Base-by-base conservation (phyloP, 164 flowering plant species). In the Kingdonia uniflora region DNA sequence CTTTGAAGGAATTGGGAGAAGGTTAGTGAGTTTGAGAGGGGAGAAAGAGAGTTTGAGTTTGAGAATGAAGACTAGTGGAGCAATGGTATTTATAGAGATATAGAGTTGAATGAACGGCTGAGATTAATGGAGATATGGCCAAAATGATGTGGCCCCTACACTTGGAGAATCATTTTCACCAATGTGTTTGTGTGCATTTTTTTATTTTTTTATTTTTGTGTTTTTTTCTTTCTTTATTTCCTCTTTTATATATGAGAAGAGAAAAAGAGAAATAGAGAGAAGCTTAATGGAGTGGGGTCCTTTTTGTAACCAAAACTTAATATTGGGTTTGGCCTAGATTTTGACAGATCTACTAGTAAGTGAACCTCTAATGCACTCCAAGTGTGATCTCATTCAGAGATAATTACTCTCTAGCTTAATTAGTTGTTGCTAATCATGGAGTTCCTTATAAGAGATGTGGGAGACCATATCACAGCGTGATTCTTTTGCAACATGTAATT, bases 41-140 rank as follows among this genome's bases (percentile, higher is more conserved):
- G 26, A 55, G 62, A 51, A 46, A 47, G 33, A 23, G 41, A 12
- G 5, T 49, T 51, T 54, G 42, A 12, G 44, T 14, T 26, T 56
- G 42, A 51, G 14, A 19, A 45, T 38, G 60, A 46, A 49, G 24
- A 33, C 45, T 14, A 51, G 29, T 40, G 11, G 60, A 15, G 48
- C 33, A 16, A 39, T 41, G n/a, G 58, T 41, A 68, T 78, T 67
- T 67, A 80, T 78, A 80, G 75, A 59, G 55, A 61, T 29, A n/a
- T 58, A 54, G 59, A 50, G 42, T 42, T 40, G 39, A n/a, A 54
- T 62, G 71, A 50, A 76, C 70, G 86, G 79, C 66, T 49, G 70
- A 75, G 76, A 75, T 77, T 68, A 25, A 64, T 49, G 4, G 25
- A 46, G 46, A 15, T 25, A 40, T 57, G 49, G 56, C 63, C 67